Evolutionary conservation across 2,329 filamentous ascomycete species (phyloP).

Genomic region (Byssoonygena ceratinophila): DNA sequence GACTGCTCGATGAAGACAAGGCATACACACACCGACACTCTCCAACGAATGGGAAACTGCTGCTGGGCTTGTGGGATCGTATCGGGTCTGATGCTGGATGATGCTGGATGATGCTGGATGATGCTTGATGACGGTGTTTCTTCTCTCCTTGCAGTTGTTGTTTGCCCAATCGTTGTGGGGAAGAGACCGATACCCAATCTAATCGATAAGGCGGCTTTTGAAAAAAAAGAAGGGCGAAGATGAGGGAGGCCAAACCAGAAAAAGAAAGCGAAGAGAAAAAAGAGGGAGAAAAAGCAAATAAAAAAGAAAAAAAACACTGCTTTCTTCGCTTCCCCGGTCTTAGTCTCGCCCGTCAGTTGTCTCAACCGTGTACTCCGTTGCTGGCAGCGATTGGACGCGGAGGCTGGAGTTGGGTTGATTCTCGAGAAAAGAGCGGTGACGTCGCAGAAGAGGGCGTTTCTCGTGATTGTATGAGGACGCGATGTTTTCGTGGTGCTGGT

Average conservation of each 20-base stretch:
- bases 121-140: not conserved
- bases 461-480: not conserved
- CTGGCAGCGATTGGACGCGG: not conserved
- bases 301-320: not conserved
- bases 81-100: too few species aligned
- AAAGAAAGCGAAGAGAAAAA: not conserved
- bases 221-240: not conserved
- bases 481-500: conserved; percentile 8
- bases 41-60: not conserved
- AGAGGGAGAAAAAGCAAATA: not conserved
- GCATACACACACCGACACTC: conserved; percentile 6
- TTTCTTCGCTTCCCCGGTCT: not conserved
- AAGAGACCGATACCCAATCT: not conserved
- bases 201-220: conserved; percentile 10
- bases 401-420: not conserved
- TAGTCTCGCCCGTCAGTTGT: not conserved
- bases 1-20: not conserved
- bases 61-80: conserved; percentile 1
- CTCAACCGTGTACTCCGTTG: not conserved
- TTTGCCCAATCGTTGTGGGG: not conserved
- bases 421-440: not conserved
- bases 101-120: too few species aligned
- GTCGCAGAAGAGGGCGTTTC: not conserved
- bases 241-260: too few species aligned
- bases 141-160: not conserved